Evolutionary conservation across 306 rosid genomes (phyloP).

Genomic region (Lathyrus sativus): DNA sequence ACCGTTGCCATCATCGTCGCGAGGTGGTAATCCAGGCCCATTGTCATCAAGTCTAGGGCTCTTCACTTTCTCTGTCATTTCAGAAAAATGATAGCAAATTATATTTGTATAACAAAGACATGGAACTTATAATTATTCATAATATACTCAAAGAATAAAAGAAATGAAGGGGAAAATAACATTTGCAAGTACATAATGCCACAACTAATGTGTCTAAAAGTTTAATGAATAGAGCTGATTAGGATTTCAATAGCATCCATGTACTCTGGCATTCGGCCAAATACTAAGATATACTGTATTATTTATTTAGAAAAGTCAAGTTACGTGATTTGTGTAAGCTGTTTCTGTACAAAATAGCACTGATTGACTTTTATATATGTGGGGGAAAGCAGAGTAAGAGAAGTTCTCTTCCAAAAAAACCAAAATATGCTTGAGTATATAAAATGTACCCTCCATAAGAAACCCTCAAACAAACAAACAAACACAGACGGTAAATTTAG

Average conservation of each 20-base stretch:
- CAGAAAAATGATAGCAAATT: constrained; percentile 31
- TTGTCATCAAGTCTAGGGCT: constrained; percentile 66
- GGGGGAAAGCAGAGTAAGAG: background rate
- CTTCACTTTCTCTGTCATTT: constrained; percentile 73
- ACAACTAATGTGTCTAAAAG: background rate
- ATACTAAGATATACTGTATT: background rate
- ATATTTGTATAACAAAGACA: background rate
- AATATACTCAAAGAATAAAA: background rate
- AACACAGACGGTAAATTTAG: background rate
- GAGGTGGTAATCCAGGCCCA: constrained; percentile 76
- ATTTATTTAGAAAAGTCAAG: constrained; percentile 1
- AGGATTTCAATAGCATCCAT: background rate
- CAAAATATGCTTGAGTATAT: background rate
- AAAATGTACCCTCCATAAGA: constrained; percentile 1
- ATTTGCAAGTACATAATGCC: background rate
- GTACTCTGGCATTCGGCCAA: background rate
- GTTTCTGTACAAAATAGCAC: background rate
- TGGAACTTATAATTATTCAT: constrained; percentile 7
- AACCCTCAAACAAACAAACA: constrained; percentile 31
- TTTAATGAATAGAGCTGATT: background rate
- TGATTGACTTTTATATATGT: background rate
- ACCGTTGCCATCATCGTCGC: constrained; percentile 63
- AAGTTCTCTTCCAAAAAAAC: background rate
- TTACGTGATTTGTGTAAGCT: background rate
- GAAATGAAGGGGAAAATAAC: background rate